Evolutionary conservation across 2,329 filamentous ascomycete genomes (phyloP).

Genomic region (Nemania abortiva): DNA sequence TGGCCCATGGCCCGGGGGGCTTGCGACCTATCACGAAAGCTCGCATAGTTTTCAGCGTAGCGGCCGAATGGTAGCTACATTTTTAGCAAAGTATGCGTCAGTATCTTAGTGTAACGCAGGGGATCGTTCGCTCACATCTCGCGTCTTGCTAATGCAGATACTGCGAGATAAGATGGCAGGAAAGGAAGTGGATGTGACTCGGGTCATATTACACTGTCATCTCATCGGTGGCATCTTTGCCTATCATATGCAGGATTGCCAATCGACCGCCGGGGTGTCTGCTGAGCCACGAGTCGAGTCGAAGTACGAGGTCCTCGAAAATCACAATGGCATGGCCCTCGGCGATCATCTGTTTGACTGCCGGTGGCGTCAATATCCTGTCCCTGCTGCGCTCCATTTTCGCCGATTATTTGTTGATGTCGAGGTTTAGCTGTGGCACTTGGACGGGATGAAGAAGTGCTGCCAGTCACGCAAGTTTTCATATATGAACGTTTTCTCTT

Average conservation of each 20-base stretch:
- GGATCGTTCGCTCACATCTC: slow-evolving; percentile 23
- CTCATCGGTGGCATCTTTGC: slow-evolving; percentile 69
- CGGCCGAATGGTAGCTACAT: slow-evolving; percentile 67
- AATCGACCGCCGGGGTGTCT: slow-evolving; percentile 70
- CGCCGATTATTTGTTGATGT: not conserved
- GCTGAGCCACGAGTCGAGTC: slow-evolving; percentile 69
- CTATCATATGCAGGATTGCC: slow-evolving; percentile 72
- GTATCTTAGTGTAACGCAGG: slow-evolving; percentile 6
- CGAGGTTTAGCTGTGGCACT: not conserved
- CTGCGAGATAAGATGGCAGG: not conserved
- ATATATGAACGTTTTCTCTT: not conserved
- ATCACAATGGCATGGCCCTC: slow-evolving; percentile 68
- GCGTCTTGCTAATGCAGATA: slow-evolving; percentile 14
- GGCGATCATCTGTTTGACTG: slow-evolving; percentile 65
- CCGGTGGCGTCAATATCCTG: slow-evolving; percentile 57
- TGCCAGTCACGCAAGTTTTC: not conserved
- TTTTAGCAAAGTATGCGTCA: slow-evolving; percentile 2
- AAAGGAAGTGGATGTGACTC: slow-evolving; percentile 1
- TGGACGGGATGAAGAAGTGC: not conserved
- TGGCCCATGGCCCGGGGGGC: slow-evolving; percentile 66
- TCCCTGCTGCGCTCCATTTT: slow-evolving; percentile 51
- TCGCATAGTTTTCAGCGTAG: slow-evolving; percentile 68
- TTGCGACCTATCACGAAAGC: slow-evolving; percentile 69
- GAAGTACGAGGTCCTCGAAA: slow-evolving; percentile 65
- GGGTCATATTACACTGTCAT: slow-evolving; percentile 65